Base-by-base conservation (phyloP, 768 basidiomycete genomes). In the Serpula lacrymans region DNA sequence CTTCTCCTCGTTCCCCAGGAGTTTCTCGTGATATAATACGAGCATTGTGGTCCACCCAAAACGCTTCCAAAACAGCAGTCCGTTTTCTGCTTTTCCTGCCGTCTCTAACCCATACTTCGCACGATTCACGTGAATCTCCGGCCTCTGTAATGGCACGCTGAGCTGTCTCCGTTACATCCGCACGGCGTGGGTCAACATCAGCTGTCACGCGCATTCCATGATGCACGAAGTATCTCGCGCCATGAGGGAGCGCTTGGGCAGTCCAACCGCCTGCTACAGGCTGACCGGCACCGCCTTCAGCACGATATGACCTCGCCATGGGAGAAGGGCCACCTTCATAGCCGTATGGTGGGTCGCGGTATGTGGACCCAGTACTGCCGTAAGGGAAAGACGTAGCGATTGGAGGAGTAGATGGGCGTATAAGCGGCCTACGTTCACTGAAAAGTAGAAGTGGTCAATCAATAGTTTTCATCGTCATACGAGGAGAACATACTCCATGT, bases 181-280 rank as follows among this genome's bases (percentile, higher is more conserved):
- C 53, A 34, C 63, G 67, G 31, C 83, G 74, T 34, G 90, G 60
- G 49, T 88, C 78, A 31, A 82, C 62, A 52, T 90, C 88, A 13
- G 85, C 84, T n/a, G 78, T 78, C 38, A 81, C 68, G 30, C 72
- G 76, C 26, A 72, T 60, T 10, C 71, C 75, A 3, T 77, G 74
- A 53, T 88, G 84, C 31, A 76, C 72, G 51, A 80, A 91, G 62
- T 91, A 91, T 25, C 75, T 65, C 4, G 74, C 63, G 8, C 77
- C 77, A 50, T 88, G 84, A 1, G 88, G 88, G n/a, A 91, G 75
- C 16, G 74, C 68, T 54, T 85, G 78, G 52, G 83, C 84, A 34
- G 76, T 68, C 88, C 88, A 90, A 3, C 88, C 88, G 14, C 81
- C 72, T 13, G 12, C 27, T n/a, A n/a, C n/a, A n/a, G n/a, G n/a